phyloP scores from a whole-genome alignment of 768 basidiomycete genomes.

The Agaricus sinodeliciosus region DNA sequence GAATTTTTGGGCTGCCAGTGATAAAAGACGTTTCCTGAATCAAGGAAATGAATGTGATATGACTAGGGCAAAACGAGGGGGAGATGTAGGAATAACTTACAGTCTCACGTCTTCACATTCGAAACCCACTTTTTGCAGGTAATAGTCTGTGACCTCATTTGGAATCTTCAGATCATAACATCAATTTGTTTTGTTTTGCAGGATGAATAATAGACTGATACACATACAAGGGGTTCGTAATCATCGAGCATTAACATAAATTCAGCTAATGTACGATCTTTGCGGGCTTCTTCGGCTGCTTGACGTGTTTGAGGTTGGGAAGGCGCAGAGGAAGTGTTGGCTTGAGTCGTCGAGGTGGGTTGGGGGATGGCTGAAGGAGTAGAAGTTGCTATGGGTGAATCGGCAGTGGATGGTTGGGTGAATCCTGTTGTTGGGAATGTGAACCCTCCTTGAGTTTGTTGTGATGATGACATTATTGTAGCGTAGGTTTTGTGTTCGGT shows the following conservation, averaged over 20 bases:
- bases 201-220: not conserved
- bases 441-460: slow-evolving; percentile 17
- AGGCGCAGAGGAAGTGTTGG: slow-evolving; percentile 21
- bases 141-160: slow-evolving; percentile 96
- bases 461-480: slow-evolving; percentile 24
- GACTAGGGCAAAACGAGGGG: not conserved
- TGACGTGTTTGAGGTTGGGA: slow-evolving; percentile 48
- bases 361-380: slow-evolving; percentile 20
- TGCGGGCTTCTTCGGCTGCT: slow-evolving; percentile 73
- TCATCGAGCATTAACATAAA: slow-evolving; percentile 96
- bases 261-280: slow-evolving; percentile 87
- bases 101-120: slow-evolving; percentile 91
- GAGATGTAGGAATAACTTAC: slow-evolving; percentile 31
- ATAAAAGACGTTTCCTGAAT: slow-evolving; percentile 83
- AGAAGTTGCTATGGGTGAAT: slow-evolving; percentile 13
- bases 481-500: not conserved
- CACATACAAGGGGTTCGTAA: slow-evolving; percentile 83
- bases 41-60: not conserved
- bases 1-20: slow-evolving; percentile 96
- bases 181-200: not conserved
- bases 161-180: slow-evolving; percentile 59
- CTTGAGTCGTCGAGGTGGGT: slow-evolving; percentile 14
- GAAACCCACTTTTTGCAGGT: slow-evolving; percentile 92
- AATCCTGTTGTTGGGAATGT: slow-evolving; percentile 1
- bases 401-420: slow-evolving; percentile 4